phyloP scores from a whole-genome alignment of 2,329 filamentous ascomycete genomes.

The Trichoderma hamatum region DNA sequence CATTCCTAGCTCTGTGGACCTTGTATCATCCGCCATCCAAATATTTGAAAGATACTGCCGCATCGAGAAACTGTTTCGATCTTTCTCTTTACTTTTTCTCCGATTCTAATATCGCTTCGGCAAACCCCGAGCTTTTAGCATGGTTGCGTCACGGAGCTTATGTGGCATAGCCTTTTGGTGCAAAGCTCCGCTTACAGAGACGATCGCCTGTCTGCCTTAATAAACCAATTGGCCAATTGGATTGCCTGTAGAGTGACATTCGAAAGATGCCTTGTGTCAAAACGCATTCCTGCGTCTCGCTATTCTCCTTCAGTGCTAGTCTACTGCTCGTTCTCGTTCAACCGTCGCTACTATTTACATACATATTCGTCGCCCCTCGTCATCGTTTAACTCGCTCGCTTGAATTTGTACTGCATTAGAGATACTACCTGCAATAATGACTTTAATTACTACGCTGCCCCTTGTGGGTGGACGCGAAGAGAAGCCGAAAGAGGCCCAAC shows the following conservation, averaged over 20 bases:
- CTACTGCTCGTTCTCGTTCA: conserved; percentile 16
- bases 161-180: background rate
- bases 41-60: background rate
- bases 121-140: background rate
- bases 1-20: background rate
- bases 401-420: background rate
- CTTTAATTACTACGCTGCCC: background rate
- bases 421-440: background rate
- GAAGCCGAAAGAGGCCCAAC: background rate
- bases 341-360: background rate
- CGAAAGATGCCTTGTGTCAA: background rate
- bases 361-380: conserved; percentile 1
- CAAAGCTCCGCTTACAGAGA: background rate
- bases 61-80: background rate
- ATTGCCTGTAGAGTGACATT: background rate
- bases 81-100: too few species aligned
- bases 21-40: too few species aligned
- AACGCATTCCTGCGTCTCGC: background rate
- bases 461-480: background rate
- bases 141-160: background rate
- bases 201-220: background rate
- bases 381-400: conserved; percentile 8
- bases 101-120: background rate
- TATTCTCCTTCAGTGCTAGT: background rate
- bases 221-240: background rate